These are phyloP conservation scores for Hylodesmum podocarpum DNA, from an alignment of 306 rosid genomes.

Conservation along the genomic window DNA sequence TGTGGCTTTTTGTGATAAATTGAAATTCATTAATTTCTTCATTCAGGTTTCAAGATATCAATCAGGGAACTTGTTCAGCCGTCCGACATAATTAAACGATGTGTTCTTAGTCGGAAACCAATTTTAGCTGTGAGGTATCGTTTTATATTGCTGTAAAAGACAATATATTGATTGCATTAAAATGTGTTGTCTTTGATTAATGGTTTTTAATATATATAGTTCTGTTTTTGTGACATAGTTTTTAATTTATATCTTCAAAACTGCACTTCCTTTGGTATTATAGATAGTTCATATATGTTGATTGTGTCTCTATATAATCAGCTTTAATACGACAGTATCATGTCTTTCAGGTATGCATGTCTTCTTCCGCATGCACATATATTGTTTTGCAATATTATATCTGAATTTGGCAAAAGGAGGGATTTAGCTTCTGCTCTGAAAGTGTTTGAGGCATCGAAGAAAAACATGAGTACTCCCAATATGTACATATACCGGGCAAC, in stretches of 20 bases:
- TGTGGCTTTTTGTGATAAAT: constrained; percentile 23
- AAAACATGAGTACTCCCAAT: constrained; percentile 49
- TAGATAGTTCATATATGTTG: not conserved
- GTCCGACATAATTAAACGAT: constrained; percentile 60
- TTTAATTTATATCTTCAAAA: constrained; percentile 7
- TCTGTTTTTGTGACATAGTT: not conserved
- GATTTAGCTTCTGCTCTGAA: constrained; percentile 70
- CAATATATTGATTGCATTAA: constrained; percentile 4
- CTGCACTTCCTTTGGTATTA: constrained; percentile 4
- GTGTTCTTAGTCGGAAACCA: constrained; percentile 62
- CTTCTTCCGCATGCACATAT: constrained; percentile 72
- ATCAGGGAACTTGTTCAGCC: constrained; percentile 66
- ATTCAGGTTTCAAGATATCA: constrained; percentile 72
- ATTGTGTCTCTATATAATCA: not conserved
- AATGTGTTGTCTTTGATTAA: not conserved
- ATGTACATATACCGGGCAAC: constrained; percentile 83
- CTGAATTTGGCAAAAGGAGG: constrained; percentile 77
- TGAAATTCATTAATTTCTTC: constrained; percentile 32
- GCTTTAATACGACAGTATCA: constrained; percentile 24
- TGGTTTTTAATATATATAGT: not conserved
- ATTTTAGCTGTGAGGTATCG: constrained; percentile 82
- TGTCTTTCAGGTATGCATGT: constrained; percentile 77
- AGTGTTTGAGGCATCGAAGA: constrained; percentile 68
- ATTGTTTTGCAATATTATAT: constrained; percentile 60
- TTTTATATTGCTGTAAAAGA: constrained; percentile 30